Evolutionary conservation across 140 eudicot genomes (phyloP), one percentile per base, ranked within the genome.

Genomic region (Erigeron philadelphicus): DNA sequence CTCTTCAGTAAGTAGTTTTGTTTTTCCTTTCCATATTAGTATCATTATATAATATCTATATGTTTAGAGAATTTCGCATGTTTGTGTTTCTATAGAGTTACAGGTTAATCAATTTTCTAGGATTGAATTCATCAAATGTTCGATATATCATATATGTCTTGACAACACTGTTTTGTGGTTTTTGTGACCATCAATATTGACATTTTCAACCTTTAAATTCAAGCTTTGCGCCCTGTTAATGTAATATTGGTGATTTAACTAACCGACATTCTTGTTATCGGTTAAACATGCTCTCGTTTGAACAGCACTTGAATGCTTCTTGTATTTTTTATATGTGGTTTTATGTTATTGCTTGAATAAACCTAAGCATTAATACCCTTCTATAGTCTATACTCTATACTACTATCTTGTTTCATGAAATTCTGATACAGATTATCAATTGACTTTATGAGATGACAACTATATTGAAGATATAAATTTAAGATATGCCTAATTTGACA

Each of bases 1-100:
- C 75, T 61, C 75, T 76, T 47, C 71, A 76, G 80, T 68, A 61
- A 68, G 80, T 67, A 9, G 11, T 59, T 58, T 47, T 9, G 2
- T 17, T 10, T 7, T 43, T 44, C 66, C 42, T 70, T 9, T 23
- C 21, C 21, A 50, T 15, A 9, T 18, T 31, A 4, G 5, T 31
- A 2, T 31, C 38, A 31, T 31, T 13, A 49, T 13, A 18, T 42
- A 18, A 70, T 56, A 64, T 41, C 43, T 64, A 38, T 6, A 40
- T 6, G 74, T 41, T 55, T 56, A 41, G 53, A 21, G 7, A 8
- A 9, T 40, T 17, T 5, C 16, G 11, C 18, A 2, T 31, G 38
- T 31, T 31, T 31, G 38, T 1, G 38, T 31, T 31, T 31, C 35
- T 67, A n/a, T 18, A 67, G 4, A 31, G 9, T n/a, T 15, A n/a